Conservation (phyloP, 257 asterid species). For the Plantago major region DNA sequence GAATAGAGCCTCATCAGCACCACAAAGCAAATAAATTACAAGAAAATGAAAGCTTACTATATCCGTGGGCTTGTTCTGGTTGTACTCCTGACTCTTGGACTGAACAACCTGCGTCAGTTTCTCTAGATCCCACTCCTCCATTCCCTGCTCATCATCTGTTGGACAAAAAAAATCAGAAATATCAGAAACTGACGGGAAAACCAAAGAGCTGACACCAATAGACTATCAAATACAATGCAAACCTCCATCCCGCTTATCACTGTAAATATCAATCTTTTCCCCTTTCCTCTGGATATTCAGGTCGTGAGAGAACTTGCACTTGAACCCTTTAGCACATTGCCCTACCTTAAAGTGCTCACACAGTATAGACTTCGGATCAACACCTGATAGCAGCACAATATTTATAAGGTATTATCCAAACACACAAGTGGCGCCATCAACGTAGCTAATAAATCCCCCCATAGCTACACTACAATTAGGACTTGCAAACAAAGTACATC, state of each 20-base stretch:
- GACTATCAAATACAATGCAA: conserved; percentile 4
- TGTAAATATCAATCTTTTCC: conserved; percentile 86
- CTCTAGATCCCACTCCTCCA: conserved; percentile 99
- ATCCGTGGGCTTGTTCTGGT: conserved; percentile 94
- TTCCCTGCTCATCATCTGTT: conserved; percentile 32
- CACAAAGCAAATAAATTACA: conserved; percentile 12
- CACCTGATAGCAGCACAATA: conserved; percentile 32
- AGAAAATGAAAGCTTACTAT: conserved; percentile 47
- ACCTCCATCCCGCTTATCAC: conserved; percentile 69
- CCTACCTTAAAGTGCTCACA: conserved; percentile 58
- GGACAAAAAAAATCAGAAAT: conserved; percentile 2
- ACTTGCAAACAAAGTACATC: too few species aligned
- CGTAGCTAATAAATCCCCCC: too few species aligned
- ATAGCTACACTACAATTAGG: too few species aligned
- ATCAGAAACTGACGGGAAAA: conserved; percentile 3
- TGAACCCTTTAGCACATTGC: conserved; percentile 64
- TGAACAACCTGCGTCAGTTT: conserved; percentile 75
- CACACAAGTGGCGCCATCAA: too few species aligned
- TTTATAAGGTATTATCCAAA: neutral
- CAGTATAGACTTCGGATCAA: conserved; percentile 59
- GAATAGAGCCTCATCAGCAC: conserved; percentile 6
- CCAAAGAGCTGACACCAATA: neutral
- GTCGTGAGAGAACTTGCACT: conserved; percentile 96
- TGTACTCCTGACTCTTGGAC: conserved; percentile 86
- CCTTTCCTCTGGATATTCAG: conserved; percentile 94